Percentiles rank a stretch among this genome's conserved stretches.
Evolutionary conservation across 78 protist species (phyloP).

Genomic region (Dictyostelium citrinum): DNA sequence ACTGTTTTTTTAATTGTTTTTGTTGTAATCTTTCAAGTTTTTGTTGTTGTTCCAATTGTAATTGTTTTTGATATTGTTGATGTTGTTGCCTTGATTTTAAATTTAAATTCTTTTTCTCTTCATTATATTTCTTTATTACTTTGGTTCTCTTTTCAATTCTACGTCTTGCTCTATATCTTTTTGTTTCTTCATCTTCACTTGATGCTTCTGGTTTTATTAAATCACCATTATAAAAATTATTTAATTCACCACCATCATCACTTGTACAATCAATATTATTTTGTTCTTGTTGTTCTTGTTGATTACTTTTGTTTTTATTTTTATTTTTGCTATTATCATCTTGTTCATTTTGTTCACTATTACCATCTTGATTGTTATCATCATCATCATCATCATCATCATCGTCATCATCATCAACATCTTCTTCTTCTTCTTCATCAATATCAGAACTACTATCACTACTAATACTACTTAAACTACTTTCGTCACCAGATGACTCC

Average conservation of each 20-base stretch:
- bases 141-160: not conserved
- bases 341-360: not conserved
- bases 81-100: not conserved
- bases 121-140: not conserved
- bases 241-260: not conserved
- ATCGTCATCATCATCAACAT: not conserved
- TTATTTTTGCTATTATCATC: not conserved
- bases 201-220: not conserved
- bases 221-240: not conserved
- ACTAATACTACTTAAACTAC: not conserved
- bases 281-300: not conserved
- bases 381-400: not conserved
- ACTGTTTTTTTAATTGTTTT: not conserved
- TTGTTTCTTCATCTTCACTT: not conserved
- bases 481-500: not conserved
- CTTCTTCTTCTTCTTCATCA: not conserved
- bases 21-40: not conserved
- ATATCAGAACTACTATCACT: not conserved
- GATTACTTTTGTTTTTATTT: not conserved
- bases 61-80: not conserved
- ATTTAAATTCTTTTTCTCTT: not conserved
- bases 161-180: not conserved
- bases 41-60: not conserved
- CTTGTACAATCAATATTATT: not conserved
- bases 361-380: not conserved